Conservation (phyloP, 345 rosid genomes). For the Eucalyptus albens region DNA sequence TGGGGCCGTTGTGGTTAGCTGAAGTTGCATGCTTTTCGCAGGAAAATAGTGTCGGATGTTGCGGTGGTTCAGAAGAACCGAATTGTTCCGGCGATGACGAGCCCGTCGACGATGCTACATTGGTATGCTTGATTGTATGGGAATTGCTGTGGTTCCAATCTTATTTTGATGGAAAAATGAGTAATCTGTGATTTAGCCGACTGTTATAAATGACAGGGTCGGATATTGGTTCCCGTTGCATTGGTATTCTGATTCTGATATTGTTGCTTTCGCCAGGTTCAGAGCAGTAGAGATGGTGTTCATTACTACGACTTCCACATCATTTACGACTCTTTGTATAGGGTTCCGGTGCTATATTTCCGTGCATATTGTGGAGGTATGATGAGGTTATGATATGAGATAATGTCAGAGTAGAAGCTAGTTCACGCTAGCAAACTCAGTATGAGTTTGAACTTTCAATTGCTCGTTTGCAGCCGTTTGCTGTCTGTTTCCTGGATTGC, state of each 20-base stretch:
- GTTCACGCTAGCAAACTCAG: not conserved
- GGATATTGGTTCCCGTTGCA: not conserved
- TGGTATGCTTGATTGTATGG: slow-evolving; percentile 22
- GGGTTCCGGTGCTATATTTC: slow-evolving; percentile 75
- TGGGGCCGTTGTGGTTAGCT: not conserved
- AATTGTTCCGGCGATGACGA: slow-evolving; percentile 16
- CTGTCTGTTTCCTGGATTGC: not conserved
- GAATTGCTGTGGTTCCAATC: not conserved
- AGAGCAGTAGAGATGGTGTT: slow-evolving; percentile 14
- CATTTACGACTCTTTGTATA: slow-evolving; percentile 54
- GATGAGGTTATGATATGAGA: not conserved
- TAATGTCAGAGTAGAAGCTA: not conserved
- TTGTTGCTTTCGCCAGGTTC: slow-evolving; percentile 23
- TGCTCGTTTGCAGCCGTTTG: not conserved
- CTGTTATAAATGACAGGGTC: not conserved
- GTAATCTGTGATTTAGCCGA: not conserved
- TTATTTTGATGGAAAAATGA: not conserved
- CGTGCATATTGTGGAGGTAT: slow-evolving; percentile 56
- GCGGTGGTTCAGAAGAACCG: slow-evolving; percentile 2
- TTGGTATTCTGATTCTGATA: not conserved
- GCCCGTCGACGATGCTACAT: slow-evolving; percentile 34
- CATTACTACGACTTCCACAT: slow-evolving; percentile 72
- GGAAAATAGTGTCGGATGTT: not conserved
- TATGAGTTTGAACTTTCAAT: not conserved
- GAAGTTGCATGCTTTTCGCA: not conserved